A percentile compares a stretch with the other conserved stretches of the same genome.
Conservation (phyloP, 2,329 filamentous ascomycete genomes). For the Fusarium compactum region DNA sequence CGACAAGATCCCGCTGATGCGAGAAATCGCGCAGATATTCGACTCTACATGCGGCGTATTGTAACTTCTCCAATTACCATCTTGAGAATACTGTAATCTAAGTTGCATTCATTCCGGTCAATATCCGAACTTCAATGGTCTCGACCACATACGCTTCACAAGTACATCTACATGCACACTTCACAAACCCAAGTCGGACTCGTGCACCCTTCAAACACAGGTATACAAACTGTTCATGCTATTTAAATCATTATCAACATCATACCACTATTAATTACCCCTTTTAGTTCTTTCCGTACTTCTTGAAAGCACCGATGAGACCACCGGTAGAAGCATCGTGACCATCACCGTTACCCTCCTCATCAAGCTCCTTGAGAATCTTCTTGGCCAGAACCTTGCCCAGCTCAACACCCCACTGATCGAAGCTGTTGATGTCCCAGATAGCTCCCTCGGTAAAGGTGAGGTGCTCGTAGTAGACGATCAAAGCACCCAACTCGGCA, state of each 20-base stretch:
- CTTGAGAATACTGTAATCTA: background rate
- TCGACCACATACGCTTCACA: background rate
- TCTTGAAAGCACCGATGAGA: constrained; percentile 93
- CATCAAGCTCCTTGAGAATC: constrained; percentile 86
- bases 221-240: constrained; percentile 32
- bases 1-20: background rate
- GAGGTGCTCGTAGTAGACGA: constrained; percentile 98
- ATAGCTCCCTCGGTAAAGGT: constrained; percentile 97
- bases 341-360: constrained; percentile 74
- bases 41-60: background rate
- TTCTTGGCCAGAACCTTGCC: constrained; percentile 97
- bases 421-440: constrained; percentile 99
- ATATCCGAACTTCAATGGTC: background rate
- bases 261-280: constrained; percentile 21
- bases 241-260: constrained; percentile 40
- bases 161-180: background rate
- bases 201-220: background rate
- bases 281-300: constrained; percentile 65
- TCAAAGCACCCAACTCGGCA: constrained; percentile 90
- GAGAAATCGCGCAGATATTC: constrained; percentile 28
- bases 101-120: background rate
- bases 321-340: constrained; percentile 92
- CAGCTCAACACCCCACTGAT: constrained; percentile 99
- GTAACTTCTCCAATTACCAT: background rate
- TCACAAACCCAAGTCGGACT: background rate